Evolutionary conservation across 1,139 yeast genomes (phyloP).

Genomic region (Protomyces lactucae-debilis): DNA sequence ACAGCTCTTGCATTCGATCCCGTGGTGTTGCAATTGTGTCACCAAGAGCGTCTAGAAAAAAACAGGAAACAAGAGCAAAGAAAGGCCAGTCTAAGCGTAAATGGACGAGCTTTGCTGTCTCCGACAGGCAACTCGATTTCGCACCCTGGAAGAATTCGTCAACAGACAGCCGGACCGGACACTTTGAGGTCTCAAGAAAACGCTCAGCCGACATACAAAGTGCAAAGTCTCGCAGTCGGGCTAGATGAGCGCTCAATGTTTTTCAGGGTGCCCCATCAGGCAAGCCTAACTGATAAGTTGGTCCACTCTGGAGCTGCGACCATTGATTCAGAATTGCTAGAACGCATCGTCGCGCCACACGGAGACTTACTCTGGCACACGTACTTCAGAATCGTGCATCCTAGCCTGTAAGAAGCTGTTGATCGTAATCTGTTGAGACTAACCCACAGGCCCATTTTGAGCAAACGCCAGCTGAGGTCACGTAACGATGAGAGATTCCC

Average conservation of each 20-base stretch:
- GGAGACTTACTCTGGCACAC: background rate
- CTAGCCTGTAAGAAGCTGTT: background rate
- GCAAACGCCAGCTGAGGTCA: background rate
- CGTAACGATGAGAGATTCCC: background rate
- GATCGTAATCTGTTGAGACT: background rate
- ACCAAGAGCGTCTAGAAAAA: no score
- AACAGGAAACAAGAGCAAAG: no score
- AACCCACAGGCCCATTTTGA: background rate
- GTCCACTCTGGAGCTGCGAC: background rate
- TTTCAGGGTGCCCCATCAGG: background rate
- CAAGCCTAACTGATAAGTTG: background rate
- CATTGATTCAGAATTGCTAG: background rate
- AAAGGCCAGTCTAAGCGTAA: no score
- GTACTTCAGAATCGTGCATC: background rate
- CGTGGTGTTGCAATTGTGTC: background rate
- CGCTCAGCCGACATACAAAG: background rate
- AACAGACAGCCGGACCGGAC: no score
- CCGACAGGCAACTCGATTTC: no score
- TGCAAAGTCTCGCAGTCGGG: background rate
- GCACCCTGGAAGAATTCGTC: no score
- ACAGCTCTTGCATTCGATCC: background rate
- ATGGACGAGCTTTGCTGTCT: no score
- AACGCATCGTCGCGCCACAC: background rate
- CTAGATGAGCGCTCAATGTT: background rate
- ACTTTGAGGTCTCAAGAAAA: no score